Evolutionary conservation across 306 rosid species (phyloP), one percentile per base, ranked within the genome.

Genomic region (Lagenaria siceraria): DNA sequence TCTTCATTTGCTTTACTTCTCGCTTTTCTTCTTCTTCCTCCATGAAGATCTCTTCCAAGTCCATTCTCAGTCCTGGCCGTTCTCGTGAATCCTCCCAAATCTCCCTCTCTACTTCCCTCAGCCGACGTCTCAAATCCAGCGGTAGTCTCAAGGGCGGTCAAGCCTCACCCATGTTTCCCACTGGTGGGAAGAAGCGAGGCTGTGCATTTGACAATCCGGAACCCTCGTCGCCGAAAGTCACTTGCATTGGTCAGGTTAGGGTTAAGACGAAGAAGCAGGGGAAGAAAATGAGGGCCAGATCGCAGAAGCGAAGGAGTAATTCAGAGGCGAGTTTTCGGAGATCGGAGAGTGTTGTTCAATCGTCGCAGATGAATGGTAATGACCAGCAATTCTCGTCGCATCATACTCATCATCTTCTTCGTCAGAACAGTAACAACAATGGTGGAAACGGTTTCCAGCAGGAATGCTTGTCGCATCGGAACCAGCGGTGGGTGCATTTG

Each of bases 221-320:
- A 40, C 99, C 99, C 0, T 92, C 99, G 6, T 95, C 99, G 10
- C 99, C 99, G 0, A 95, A 95, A 49, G 99, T 95, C 1, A 95
- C 99, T 1, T 95, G 99, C 52, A 95, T 95, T 76, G 99, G 99
- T 0, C 99, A 92, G 66, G 97, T 92, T 69, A 88, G 99, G 53
- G 99, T 92, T 53, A 90, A 90, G 80, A 92, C 95, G 13, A 95
- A 89, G 88, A 92, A 89, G 59, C 97, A 92, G 33, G 95, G 98
- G 71, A 93, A 87, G 89, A 91, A 88, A 80, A 87, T 93, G 81
- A 87, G 94, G 72, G 75, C 87, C 53, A 88, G 90, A 83, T 88
- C 97, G 29, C 85, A 79, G 69, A 85, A 89, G 74, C 87, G 89
- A 59, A 58, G 80, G 75, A 52, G 6, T 79, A 72, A 69, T 77